Evolutionary conservation across 1,284 basidiomycete species (phyloP).

Genomic region (Psilocybe mexicana): DNA sequence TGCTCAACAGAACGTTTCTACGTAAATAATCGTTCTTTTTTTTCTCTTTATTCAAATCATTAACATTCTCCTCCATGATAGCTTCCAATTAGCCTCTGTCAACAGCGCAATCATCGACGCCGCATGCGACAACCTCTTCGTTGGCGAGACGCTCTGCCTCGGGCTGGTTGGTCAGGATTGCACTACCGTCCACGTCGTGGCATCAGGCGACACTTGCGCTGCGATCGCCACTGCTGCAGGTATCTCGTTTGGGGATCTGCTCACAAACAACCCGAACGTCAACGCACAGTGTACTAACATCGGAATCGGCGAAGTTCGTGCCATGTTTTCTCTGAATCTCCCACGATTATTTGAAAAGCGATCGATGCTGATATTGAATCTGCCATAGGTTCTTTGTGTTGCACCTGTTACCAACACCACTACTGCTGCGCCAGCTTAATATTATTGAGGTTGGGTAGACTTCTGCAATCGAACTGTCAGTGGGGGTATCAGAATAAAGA

Average conservation of each 20-base stretch:
- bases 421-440: not conserved
- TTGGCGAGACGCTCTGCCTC: constrained; percentile 43
- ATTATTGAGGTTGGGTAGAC: not conserved
- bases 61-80: constrained; percentile 13
- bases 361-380: not conserved
- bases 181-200: constrained; percentile 35
- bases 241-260: constrained; percentile 39
- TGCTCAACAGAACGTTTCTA: constrained; percentile 41
- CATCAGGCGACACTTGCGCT: constrained; percentile 39
- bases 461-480: too few relatives aligned
- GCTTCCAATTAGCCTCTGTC: constrained; percentile 45
- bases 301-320: constrained; percentile 39
- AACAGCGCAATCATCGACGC: constrained; percentile 43
- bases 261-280: constrained; percentile 55
- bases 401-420: constrained; percentile 9
- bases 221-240: constrained; percentile 34
- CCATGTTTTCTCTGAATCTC: too few relatives aligned
- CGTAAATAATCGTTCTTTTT: constrained; percentile 23
- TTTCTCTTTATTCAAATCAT: not conserved
- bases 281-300: constrained; percentile 47
- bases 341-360: not conserved
- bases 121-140: constrained; percentile 42
- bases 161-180: constrained; percentile 46
- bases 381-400: constrained; percentile 18
- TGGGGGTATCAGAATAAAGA: not conserved